A percentile compares a stretch with the other conserved stretches of the same genome.
Evolutionary conservation across 225 moss, liverwort and hornwort genomes (phyloP).

Genomic region (Pleurozium schreberi): DNA sequence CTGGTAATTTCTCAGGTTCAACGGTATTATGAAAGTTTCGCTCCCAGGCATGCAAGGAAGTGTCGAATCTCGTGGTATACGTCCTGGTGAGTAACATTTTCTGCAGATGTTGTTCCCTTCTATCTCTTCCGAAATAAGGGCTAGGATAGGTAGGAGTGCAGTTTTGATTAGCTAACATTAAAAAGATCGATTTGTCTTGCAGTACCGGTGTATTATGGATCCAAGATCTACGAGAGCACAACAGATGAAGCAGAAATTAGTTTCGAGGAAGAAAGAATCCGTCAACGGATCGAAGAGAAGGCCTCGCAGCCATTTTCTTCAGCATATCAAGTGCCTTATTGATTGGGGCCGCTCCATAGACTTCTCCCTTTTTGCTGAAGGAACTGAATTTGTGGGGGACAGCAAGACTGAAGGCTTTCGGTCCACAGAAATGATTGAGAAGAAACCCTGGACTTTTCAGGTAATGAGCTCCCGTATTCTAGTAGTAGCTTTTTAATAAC

Average conservation of each 20-base stretch:
- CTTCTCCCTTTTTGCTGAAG: conserved; percentile 54
- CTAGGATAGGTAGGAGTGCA: not conserved
- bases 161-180: not conserved
- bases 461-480: conserved; percentile 1
- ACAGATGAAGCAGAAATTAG: conserved; percentile 1
- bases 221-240: conserved; percentile 8
- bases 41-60: conserved; percentile 9
- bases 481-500: not conserved
- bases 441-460: conserved; percentile 90
- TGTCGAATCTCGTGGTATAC: not conserved
- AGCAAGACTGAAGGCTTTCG: conserved; percentile 90
- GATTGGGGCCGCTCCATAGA: conserved; percentile 99
- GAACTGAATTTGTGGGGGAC: conserved; percentile 66
- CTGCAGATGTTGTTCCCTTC: not conserved
- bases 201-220: conserved; percentile 14
- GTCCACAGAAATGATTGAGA: conserved; percentile 87
- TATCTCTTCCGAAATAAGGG: not conserved
- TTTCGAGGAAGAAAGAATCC: conserved; percentile 35
- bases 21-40: not conserved
- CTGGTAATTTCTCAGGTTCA: conserved; percentile 1
- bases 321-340: conserved; percentile 30
- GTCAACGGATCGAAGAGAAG: not conserved
- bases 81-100: conserved; percentile 13
- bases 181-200: not conserved
- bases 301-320: not conserved